Conservation (phyloP, 2,329 filamentous ascomycete species). For the Arthroderma sp. region DNA sequence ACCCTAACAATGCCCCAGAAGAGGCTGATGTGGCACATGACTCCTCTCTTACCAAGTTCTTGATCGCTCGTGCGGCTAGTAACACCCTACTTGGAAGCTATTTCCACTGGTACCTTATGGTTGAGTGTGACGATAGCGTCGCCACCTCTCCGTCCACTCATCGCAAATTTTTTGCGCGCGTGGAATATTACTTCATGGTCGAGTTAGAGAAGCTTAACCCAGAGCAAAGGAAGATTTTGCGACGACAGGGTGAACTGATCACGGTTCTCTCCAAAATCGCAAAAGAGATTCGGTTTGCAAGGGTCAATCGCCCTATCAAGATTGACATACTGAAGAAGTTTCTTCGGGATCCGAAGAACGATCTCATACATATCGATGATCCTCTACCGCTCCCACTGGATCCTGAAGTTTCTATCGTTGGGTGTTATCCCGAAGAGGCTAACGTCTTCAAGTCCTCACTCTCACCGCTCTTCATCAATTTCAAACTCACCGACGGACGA, state of each 20-base stretch:
- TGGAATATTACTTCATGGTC: slow-evolving; percentile 92
- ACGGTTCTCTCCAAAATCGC: slow-evolving; percentile 78
- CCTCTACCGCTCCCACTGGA: slow-evolving; percentile 81
- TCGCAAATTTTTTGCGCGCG: slow-evolving; percentile 76
- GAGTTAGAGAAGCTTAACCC: slow-evolving; percentile 64
- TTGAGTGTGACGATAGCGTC: slow-evolving; percentile 79
- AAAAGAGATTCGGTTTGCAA: slow-evolving; percentile 70
- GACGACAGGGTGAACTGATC: slow-evolving; percentile 80
- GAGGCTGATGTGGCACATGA: slow-evolving; percentile 46
- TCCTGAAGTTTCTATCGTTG: slow-evolving; percentile 63
- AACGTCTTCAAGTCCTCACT: slow-evolving; percentile 93
- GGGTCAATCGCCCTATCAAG: slow-evolving; percentile 65
- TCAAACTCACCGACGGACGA: slow-evolving; percentile 63
- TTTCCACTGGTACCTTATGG: slow-evolving; percentile 97
- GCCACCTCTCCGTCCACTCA: slow-evolving; percentile 61
- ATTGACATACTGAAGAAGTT: slow-evolving; percentile 73
- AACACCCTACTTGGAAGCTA: slow-evolving; percentile 91
- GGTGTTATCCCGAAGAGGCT: slow-evolving; percentile 70
- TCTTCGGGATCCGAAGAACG: slow-evolving; percentile 79
- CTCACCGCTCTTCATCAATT: slow-evolving; percentile 79
- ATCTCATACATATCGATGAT: slow-evolving; percentile 68
- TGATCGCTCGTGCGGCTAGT: slow-evolving; percentile 73
- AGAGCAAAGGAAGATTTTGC: slow-evolving; percentile 60
- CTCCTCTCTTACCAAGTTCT: slow-evolving; percentile 76
- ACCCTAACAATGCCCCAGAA: slow-evolving; percentile 47